A percentile compares a stretch with the other conserved stretches of the same genome.
These are phyloP conservation scores for Solanum hybrid DNA, from an alignment of 305 asterid genomes.

Conservation along the genomic window DNA sequence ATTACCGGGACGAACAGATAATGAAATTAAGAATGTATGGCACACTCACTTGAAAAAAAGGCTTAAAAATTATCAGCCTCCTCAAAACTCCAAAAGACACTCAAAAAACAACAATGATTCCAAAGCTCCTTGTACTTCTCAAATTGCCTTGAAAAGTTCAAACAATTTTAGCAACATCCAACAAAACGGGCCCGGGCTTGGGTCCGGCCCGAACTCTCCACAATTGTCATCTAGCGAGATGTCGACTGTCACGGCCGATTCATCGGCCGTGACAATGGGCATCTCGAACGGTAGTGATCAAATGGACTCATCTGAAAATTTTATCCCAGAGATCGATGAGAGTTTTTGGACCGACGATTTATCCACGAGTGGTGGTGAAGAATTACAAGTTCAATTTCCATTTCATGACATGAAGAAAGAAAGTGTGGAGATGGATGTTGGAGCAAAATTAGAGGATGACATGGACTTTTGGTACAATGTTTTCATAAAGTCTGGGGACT, in stretches of 20 bases:
- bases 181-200: background rate
- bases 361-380: background rate
- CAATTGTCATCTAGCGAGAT: constrained; percentile 33
- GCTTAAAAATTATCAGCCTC: constrained; percentile 24
- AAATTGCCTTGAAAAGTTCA: background rate
- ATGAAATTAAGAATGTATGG: constrained; percentile 94
- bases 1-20: constrained; percentile 87
- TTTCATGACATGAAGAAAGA: constrained; percentile 5
- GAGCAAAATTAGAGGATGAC: constrained; percentile 27
- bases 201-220: constrained; percentile 5
- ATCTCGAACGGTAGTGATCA: background rate
- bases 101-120: background rate
- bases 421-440: constrained; percentile 9
- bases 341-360: constrained; percentile 7
- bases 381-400: constrained; percentile 13
- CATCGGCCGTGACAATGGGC: background rate
- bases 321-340: constrained; percentile 2
- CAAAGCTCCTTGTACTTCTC: constrained; percentile 7
- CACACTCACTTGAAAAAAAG: constrained; percentile 85
- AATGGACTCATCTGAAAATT: constrained; percentile 1
- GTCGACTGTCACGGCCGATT: constrained; percentile 33
- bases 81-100: constrained; percentile 33
- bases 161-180: background rate
- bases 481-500: constrained; percentile 39
- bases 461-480: constrained; percentile 84